Evolutionary conservation across 2,329 filamentous ascomycete genomes (phyloP).

Genomic region (Beauveria caledonica): DNA sequence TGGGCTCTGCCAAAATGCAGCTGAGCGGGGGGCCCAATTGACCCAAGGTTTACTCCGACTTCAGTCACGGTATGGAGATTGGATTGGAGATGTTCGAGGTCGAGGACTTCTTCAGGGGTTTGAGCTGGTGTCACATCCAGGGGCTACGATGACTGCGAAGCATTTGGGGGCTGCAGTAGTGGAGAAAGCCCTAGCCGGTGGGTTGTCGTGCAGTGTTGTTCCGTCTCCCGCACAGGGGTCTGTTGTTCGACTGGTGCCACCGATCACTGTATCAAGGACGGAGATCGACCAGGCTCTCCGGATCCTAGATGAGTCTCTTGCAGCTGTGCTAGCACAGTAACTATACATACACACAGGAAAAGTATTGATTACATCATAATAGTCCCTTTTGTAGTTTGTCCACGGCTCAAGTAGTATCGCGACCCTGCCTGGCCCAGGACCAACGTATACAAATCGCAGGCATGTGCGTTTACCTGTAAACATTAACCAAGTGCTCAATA

Average conservation of each 20-base stretch:
- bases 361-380: too few relatives aligned
- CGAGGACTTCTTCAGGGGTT: constrained; percentile 41
- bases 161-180: not conserved
- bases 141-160: not conserved
- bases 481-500: too few relatives aligned
- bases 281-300: not conserved
- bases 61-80: constrained; percentile 39
- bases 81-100: constrained; percentile 43
- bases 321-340: not conserved
- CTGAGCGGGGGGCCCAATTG: constrained; percentile 33
- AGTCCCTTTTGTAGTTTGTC: too few relatives aligned
- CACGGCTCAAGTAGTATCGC: too few relatives aligned
- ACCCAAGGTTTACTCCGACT: constrained; percentile 34
- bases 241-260: not conserved
- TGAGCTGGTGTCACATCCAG: constrained; percentile 35
- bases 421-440: too few relatives aligned
- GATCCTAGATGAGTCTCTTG: not conserved
- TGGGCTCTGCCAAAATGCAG: constrained; percentile 32
- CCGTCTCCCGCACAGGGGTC: not conserved
- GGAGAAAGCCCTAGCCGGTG: not conserved
- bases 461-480: too few relatives aligned
- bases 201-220: not conserved
- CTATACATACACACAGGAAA: too few relatives aligned
- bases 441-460: too few relatives aligned
- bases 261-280: not conserved